Percentiles rank a stretch among this genome's conserved stretches.
Evolutionary conservation across 441 rosid genomes (phyloP).

Genomic region (Adansonia madagascariensis): DNA sequence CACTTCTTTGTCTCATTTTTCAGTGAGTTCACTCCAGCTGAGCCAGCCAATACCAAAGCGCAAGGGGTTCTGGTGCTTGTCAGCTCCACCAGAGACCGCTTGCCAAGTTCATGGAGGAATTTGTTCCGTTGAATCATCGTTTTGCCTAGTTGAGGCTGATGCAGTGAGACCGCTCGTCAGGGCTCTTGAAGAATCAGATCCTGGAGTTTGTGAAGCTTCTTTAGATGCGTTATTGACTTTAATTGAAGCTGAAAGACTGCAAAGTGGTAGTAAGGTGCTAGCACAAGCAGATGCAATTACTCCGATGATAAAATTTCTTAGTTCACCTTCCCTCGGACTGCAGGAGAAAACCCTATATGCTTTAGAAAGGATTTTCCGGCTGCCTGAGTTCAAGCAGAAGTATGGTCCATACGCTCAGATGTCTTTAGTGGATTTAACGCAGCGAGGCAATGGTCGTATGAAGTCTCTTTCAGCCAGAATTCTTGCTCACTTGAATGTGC

Average conservation of each 20-base stretch:
- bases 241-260: slow-evolving; percentile 54
- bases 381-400: slow-evolving; percentile 58
- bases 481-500: slow-evolving; percentile 69
- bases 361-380: slow-evolving; percentile 63
- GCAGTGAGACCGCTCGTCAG: slow-evolving; percentile 57
- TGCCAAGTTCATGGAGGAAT: slow-evolving; percentile 60
- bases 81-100: slow-evolving; percentile 45
- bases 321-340: slow-evolving; percentile 50
- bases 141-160: slow-evolving; percentile 67
- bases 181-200: slow-evolving; percentile 53
- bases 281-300: slow-evolving; percentile 59
- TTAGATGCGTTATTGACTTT: slow-evolving; percentile 57
- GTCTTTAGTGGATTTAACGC: slow-evolving; percentile 65
- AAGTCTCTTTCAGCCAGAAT: slow-evolving; percentile 65
- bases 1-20: slow-evolving; percentile 50
- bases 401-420: slow-evolving; percentile 61
- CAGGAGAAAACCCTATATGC: slow-evolving; percentile 62
- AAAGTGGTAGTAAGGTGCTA: slow-evolving; percentile 61
- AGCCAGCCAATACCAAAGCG: slow-evolving; percentile 42
- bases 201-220: slow-evolving; percentile 56
- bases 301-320: slow-evolving; percentile 49
- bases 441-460: slow-evolving; percentile 53
- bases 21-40: slow-evolving; percentile 48
- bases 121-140: slow-evolving; percentile 56
- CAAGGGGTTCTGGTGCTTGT: slow-evolving; percentile 58